These are phyloP conservation scores for Globisporangium megalacanthum DNA, from an alignment of 352 stramenopile genomes.

Conservation along the genomic window DNA sequence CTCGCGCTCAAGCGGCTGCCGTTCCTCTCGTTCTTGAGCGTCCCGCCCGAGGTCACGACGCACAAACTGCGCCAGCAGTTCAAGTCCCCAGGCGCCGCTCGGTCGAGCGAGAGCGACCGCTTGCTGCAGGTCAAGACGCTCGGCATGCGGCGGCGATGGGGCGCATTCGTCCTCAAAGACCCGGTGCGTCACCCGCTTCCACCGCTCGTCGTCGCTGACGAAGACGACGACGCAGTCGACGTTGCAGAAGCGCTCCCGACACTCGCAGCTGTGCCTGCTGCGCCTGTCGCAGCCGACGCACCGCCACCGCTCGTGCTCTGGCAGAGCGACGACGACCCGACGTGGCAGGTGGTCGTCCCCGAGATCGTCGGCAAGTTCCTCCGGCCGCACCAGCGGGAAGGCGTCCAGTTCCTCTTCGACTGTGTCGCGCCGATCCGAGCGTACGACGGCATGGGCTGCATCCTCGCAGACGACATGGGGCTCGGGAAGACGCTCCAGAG, in stretches of 20 bases:
- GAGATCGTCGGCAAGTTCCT: constrained; percentile 93
- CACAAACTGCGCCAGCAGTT: constrained; percentile 61
- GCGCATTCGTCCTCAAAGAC: constrained; percentile 33
- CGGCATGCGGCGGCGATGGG: constrained; percentile 68
- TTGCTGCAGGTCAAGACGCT: constrained; percentile 81
- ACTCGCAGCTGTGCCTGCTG: constrained; percentile 19
- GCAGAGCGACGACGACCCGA: constrained; percentile 58
- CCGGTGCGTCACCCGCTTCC: constrained; percentile 63
- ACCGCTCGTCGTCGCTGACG: constrained; percentile 56
- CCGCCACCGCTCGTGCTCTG: constrained; percentile 76
- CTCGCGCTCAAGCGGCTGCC: constrained; percentile 71
- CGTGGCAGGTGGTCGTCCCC: constrained; percentile 73
- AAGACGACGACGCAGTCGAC: constrained; percentile 28
- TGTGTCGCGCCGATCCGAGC: constrained; percentile 80
- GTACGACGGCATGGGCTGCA: constrained; percentile 82
- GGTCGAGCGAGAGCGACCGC: constrained; percentile 71
- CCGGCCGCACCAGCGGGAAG: constrained; percentile 94
- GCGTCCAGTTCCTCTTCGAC: constrained; percentile 97
- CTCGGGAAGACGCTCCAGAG: constrained; percentile 86
- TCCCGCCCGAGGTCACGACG: constrained; percentile 46
- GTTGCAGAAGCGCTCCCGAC: constrained; percentile 10
- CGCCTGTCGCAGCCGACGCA: constrained; percentile 20
- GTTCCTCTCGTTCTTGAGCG: constrained; percentile 77
- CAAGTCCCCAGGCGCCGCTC: constrained; percentile 67
- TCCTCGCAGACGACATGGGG: constrained; percentile 87